Conservation (phyloP, 2,329 filamentous ascomycete genomes). For the Periconia sp. region DNA sequence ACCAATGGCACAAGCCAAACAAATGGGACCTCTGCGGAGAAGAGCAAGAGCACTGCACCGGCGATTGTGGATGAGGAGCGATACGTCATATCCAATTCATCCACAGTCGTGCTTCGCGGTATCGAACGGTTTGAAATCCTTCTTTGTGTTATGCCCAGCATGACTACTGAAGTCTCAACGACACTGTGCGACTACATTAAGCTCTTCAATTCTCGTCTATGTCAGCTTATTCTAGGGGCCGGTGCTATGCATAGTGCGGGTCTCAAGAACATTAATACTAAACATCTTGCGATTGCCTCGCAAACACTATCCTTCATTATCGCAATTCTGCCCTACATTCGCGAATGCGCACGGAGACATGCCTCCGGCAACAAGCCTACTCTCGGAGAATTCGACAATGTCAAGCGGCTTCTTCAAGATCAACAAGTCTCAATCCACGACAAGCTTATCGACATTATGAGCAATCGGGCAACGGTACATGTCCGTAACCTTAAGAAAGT, state of each 20-base stretch:
- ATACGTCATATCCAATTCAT: constrained; percentile 85
- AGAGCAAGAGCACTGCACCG: constrained; percentile 54
- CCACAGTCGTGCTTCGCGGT: constrained; percentile 78
- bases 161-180: constrained; percentile 81
- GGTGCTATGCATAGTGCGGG: constrained; percentile 89
- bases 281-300: constrained; percentile 89
- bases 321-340: constrained; percentile 83
- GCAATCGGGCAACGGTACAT: constrained; percentile 73
- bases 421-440: constrained; percentile 91
- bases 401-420: constrained; percentile 82
- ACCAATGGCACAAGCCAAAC: constrained; percentile 32
- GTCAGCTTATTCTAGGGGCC: constrained; percentile 94
- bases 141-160: constrained; percentile 83
- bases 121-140: constrained; percentile 85
- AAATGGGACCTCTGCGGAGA: constrained; percentile 41
- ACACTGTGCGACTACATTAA: constrained; percentile 86
- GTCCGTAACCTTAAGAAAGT: constrained; percentile 76
- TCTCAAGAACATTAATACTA: constrained; percentile 88
- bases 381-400: constrained; percentile 86
- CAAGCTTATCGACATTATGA: constrained; percentile 93
- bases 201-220: constrained; percentile 93
- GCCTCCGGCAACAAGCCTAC: constrained; percentile 53
- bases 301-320: constrained; percentile 89
- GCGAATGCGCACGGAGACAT: constrained; percentile 88
- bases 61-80: constrained; percentile 84